Evolutionary conservation across 306 rosid species (phyloP), one percentile per base, ranked within the genome.

Genomic region (Oemleria cerasiformis): DNA sequence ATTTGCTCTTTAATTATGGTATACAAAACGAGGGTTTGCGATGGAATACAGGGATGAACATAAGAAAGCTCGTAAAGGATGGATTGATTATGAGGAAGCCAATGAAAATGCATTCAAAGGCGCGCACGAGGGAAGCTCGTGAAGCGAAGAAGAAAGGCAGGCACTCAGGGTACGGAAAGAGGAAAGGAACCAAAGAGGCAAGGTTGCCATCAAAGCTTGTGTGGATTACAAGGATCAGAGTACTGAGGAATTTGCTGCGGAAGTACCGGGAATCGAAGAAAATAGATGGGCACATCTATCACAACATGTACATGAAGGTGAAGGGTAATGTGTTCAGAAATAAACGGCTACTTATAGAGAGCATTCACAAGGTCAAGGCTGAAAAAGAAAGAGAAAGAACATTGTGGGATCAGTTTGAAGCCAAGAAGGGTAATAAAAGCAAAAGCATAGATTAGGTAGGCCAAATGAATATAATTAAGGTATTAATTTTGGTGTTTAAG

Each of bases 181-280:
- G 98, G 1, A 89, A 83, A 88, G 98, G 98, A 78, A 94, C 98
- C 0, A 89, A 97, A 81, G 98, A 94, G 82, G 98, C 98, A 25
- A 87, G 98, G 79, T 86, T 91, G 48, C 98, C 98, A 6, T 91
- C 98, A 40, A 94, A 94, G 63, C 68, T 94, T 49, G 89, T 94
- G 7, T 91, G 98, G 98, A 94, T 94, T 97, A 84, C 97, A 81
- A 89, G 98, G 68, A 82, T 94, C 97, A 92, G 97, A 17, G 98
- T 94, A 6, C 92, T 93, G 65, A 91, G 97, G 83, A 82, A 96
- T 49, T 65, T 93, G 87, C 97, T 93, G 21, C 97, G 98, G 76
- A 93, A 93, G 96, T 93, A 93, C 67, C 61, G 98, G 36, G 96
- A 93, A 49, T 65, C 96, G 0, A 93, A 91, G 85, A 93, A 93